Evolutionary conservation across 805 yeast genomes (phyloP).

Genomic region (Wickerhamomyces alni): DNA sequence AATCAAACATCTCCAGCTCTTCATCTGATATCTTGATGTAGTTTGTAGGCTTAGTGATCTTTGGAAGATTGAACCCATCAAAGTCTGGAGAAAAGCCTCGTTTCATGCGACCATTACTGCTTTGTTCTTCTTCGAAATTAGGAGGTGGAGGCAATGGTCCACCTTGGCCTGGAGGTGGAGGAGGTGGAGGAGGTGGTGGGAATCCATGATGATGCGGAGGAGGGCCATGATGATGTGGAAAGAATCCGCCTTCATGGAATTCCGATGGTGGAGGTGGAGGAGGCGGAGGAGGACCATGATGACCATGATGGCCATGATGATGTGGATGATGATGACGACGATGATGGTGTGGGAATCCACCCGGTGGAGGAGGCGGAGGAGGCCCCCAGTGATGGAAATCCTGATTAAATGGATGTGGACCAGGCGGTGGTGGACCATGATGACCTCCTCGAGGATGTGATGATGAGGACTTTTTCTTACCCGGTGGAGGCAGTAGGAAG

Average conservation of each 20-base stretch:
- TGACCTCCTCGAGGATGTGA: background rate
- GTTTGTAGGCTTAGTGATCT: constrained; percentile 4
- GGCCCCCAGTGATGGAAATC: background rate
- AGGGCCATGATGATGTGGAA: background rate
- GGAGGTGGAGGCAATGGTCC: background rate
- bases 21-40: constrained; percentile 22
- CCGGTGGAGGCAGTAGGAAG: background rate
- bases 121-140: background rate
- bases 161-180: constrained; percentile 2
- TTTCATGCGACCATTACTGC: constrained; percentile 7
- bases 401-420: too few relatives aligned
- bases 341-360: background rate
- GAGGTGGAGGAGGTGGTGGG: constrained; percentile 1
- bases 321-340: constrained; percentile 3
- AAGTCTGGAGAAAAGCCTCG: constrained; percentile 3
- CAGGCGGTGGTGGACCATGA: background rate
- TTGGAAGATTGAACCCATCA: constrained; percentile 6
- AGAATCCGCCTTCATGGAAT: background rate
- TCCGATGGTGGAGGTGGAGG: constrained; percentile 1
- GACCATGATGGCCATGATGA: constrained; percentile 7
- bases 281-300: constrained; percentile 5
- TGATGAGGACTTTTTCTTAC: background rate
- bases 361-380: background rate
- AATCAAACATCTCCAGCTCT: constrained; percentile 26
- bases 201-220: too few relatives aligned